Conservation (phyloP, 352 stramenopile genomes). For the Saprolegnia diclina region DNA sequence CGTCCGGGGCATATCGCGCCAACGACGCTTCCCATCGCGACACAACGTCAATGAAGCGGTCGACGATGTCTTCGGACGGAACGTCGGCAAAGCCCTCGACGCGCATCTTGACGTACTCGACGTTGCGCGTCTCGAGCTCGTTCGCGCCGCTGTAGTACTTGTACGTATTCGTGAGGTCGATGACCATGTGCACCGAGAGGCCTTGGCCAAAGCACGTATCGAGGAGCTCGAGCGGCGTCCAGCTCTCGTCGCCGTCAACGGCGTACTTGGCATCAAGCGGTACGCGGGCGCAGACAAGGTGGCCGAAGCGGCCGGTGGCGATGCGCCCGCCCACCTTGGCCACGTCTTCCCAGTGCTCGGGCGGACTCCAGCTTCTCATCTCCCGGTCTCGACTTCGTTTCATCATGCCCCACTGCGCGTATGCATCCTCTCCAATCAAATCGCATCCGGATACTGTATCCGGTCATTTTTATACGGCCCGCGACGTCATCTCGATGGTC, state of each 20-base stretch:
- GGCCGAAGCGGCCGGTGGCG: background rate
- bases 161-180: slow-evolving; percentile 79
- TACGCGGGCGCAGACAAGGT: slow-evolving; percentile 64
- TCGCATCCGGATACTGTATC: background rate
- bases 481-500: background rate
- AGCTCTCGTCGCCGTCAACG: slow-evolving; percentile 37
- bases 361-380: slow-evolving; percentile 29
- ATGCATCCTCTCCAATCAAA: background rate
- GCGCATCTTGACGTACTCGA: slow-evolving; percentile 71
- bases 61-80: slow-evolving; percentile 43
- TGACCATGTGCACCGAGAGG: slow-evolving; percentile 54
- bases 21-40: background rate
- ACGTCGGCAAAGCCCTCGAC: slow-evolving; percentile 68
- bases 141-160: slow-evolving; percentile 71
- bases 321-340: slow-evolving; percentile 60
- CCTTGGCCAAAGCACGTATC: slow-evolving; percentile 35
- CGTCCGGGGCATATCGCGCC: background rate
- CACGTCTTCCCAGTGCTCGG: slow-evolving; percentile 78
- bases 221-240: slow-evolving; percentile 54
- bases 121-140: slow-evolving; percentile 40
- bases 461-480: no score
- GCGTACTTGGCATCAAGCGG: slow-evolving; percentile 62
- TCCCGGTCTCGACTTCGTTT: background rate
- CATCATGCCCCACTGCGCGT: background rate
- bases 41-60: slow-evolving; percentile 37